These are phyloP conservation scores for Panicum virgatum DNA, from an alignment of 202 grass and related monocot species.

Conservation along the genomic window DNA sequence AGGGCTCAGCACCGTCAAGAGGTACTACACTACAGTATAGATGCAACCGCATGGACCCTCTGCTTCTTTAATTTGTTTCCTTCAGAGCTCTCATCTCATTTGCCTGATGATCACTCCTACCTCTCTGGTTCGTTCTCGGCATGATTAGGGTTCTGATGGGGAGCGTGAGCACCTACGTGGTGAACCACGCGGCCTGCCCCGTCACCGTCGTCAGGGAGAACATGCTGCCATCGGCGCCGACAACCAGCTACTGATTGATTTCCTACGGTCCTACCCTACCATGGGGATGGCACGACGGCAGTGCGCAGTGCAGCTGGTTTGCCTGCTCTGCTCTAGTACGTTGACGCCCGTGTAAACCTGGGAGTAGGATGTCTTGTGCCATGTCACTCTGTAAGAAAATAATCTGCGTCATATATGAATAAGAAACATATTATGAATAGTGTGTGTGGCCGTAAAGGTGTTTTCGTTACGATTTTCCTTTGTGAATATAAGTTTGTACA, in stretches of 20 bases:
- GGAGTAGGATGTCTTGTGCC: neutral
- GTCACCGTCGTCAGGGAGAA: conserved; percentile 62
- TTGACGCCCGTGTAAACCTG: neutral
- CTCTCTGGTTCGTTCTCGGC: neutral
- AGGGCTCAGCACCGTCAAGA: conserved; percentile 40
- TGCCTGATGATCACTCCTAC: neutral
- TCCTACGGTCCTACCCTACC: fast-evolving
- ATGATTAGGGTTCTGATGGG: conserved; percentile 56
- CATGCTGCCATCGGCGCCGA: neutral
- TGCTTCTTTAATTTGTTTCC: neutral
- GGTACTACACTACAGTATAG: neutral
- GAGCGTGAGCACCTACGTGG: conserved; percentile 73
- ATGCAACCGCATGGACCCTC: neutral
- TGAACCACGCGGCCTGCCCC: conserved; percentile 54
- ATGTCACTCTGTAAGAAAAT: neutral
- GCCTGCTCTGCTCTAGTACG: neutral
- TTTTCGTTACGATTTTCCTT: neutral
- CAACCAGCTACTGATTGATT: neutral
- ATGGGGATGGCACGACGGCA: neutral
- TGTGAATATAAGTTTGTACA: neutral
- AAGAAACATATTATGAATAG: neutral
- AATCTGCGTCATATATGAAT: neutral
- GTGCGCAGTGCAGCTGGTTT: neutral
- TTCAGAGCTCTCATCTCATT: neutral
- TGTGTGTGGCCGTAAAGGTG: neutral